Conservation (phyloP, 1,284 basidiomycete species). For the Cystobasidium pallidum region DNA sequence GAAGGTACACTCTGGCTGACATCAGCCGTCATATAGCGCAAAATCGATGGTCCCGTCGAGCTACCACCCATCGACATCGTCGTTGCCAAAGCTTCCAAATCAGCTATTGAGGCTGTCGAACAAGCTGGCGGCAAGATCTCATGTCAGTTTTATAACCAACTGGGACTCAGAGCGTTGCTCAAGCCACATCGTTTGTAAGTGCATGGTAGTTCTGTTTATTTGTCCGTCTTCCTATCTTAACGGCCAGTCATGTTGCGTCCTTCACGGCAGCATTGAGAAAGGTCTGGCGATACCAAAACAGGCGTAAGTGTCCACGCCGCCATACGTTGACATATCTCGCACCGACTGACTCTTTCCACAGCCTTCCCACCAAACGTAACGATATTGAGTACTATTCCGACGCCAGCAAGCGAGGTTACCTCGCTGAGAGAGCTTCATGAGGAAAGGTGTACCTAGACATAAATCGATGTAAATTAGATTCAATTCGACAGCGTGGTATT, state of each 20-base stretch:
- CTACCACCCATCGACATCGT: conserved; percentile 67
- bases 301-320: conserved; percentile 16
- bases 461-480: not conserved
- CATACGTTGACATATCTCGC: not conserved
- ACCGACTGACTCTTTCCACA: not conserved
- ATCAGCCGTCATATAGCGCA: conserved; percentile 8
- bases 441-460: too few relatives aligned
- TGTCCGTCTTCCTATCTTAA: not conserved
- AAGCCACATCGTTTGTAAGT: conserved; percentile 49
- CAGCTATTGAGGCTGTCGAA: conserved; percentile 84
- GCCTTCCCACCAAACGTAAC: conserved; percentile 38
- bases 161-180: conserved; percentile 64
- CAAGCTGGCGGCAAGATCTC: conserved; percentile 77
- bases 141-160: conserved; percentile 88
- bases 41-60: not conserved
- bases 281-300: conserved; percentile 41
- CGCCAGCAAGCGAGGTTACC: conserved; percentile 42
- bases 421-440: conserved; percentile 21
- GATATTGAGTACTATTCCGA: conserved; percentile 45
- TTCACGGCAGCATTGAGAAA: conserved; percentile 36
- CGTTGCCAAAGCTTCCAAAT: conserved; percentile 81
- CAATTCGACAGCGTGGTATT: too few relatives aligned
- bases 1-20: not conserved
- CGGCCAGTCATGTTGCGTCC: not conserved
- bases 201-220: not conserved